These are phyloP conservation scores for Apiotrichum mycotoxinovorans DNA, from an alignment of 1,284 basidiomycete species.

Conservation along the genomic window DNA sequence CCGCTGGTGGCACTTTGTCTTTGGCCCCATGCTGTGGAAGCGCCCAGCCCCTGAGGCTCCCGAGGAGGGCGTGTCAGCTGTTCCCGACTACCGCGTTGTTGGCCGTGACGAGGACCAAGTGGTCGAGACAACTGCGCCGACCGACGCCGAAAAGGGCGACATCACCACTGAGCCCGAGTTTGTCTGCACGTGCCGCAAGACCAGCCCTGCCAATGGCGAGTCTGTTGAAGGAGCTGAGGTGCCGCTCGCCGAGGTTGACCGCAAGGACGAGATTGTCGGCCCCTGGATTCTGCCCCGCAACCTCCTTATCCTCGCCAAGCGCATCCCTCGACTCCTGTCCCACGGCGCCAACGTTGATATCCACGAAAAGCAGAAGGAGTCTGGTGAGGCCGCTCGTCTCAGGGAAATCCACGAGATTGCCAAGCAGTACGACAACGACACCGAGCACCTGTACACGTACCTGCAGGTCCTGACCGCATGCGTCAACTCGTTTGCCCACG, in stretches of 20 bases:
- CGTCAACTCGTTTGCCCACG: slow-evolving; percentile 54
- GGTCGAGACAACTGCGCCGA: background rate
- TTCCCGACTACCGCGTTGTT: slow-evolving; percentile 13
- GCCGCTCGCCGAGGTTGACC: slow-evolving; percentile 11
- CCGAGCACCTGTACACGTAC: slow-evolving; percentile 54
- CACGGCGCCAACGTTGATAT: slow-evolving; percentile 44
- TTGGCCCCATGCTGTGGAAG: slow-evolving; percentile 53
- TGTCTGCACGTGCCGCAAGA: slow-evolving; percentile 7
- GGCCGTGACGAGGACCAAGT: slow-evolving; percentile 4
- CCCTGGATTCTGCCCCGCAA: slow-evolving; percentile 47
- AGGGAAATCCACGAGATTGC: slow-evolving; percentile 43
- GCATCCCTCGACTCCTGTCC: slow-evolving; percentile 29
- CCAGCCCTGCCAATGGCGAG: no score
- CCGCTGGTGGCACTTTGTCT: slow-evolving; percentile 53
- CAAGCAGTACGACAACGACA: slow-evolving; percentile 52
- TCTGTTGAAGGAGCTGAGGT: background rate
- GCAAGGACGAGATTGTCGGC: slow-evolving; percentile 27
- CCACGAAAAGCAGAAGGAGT: slow-evolving; percentile 41
- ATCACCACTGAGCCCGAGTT: slow-evolving; percentile 1
- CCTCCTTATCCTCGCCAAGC: slow-evolving; percentile 48
- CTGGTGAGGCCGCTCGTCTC: slow-evolving; percentile 4
- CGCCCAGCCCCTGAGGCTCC: slow-evolving; percentile 42
- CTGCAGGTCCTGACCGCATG: slow-evolving; percentile 55
- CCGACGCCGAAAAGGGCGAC: slow-evolving; percentile 5
- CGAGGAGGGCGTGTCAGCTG: background rate